phyloP scores from a whole-genome alignment of 1,284 basidiomycete genomes.

The Marasmius sp. region DNA sequence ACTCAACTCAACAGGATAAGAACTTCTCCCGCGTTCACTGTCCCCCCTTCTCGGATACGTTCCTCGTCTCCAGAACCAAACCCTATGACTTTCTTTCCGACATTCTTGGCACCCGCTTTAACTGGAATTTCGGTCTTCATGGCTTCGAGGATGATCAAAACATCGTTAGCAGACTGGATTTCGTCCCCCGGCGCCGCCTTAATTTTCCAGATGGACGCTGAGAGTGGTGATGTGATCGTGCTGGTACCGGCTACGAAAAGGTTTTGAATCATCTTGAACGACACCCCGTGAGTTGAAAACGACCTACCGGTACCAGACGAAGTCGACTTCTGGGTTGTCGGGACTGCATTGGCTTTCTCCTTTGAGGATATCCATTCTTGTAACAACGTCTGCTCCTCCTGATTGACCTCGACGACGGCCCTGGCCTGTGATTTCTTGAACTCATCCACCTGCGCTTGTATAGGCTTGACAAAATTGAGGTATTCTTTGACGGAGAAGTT shows the following conservation, averaged over 20 bases:
- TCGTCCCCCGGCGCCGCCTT: conserved; percentile 35
- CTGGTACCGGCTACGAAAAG: conserved; percentile 12
- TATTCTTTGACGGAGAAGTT: conserved; percentile 58
- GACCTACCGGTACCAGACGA: not conserved
- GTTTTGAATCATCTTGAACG: not conserved
- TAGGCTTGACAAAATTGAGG: conserved; percentile 40
- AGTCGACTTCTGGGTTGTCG: not conserved
- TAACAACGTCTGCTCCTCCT: conserved; percentile 25
- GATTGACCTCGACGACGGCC: conserved; percentile 38
- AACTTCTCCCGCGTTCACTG: conserved; percentile 44
- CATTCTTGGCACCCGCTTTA: conserved; percentile 41
- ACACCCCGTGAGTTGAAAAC: conserved; percentile 1
- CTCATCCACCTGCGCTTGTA: conserved; percentile 39
- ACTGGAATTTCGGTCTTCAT: conserved; percentile 73
- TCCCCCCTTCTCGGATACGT: conserved; percentile 40
- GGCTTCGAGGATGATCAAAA: conserved; percentile 62
- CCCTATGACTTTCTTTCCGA: conserved; percentile 43
- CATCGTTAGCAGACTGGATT: conserved; percentile 45
- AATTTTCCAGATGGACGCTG: conserved; percentile 62
- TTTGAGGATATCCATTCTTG: conserved; percentile 31
- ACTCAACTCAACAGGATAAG: conserved; percentile 34
- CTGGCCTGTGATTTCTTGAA: conserved; percentile 43
- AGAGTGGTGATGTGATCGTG: conserved; percentile 41
- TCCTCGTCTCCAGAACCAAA: conserved; percentile 41
- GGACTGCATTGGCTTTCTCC: not conserved